Evolutionary conservation across 2,329 filamentous ascomycete species (phyloP).

Genomic region (Eurotiales sp.): DNA sequence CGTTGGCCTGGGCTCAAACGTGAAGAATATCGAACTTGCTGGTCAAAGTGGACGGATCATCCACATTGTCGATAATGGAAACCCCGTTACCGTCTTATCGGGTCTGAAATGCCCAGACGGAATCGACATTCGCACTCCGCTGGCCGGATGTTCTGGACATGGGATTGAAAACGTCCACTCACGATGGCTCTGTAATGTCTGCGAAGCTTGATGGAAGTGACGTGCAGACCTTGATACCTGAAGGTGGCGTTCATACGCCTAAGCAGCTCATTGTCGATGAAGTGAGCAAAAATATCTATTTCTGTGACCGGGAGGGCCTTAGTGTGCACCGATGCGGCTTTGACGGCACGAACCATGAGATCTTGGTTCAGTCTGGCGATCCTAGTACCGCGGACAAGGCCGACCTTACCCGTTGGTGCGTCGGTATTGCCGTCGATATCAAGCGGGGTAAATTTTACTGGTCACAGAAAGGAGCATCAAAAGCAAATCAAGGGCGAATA

Average conservation of each 20-base stretch:
- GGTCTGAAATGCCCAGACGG: slow-evolving; percentile 42
- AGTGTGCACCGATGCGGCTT: slow-evolving; percentile 33
- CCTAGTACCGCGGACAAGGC: slow-evolving; percentile 25
- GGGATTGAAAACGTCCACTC: slow-evolving; percentile 37
- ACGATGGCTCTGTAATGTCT: slow-evolving; percentile 43
- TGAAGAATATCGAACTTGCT: no score
- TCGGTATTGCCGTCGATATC: slow-evolving; percentile 52
- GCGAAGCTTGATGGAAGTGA: slow-evolving; percentile 50
- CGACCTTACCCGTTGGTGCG: slow-evolving; percentile 46
- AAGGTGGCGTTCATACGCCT: slow-evolving; percentile 48
- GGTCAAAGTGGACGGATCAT: no score
- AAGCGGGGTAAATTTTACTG: slow-evolving; percentile 51
- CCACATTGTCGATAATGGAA: slow-evolving; percentile 15
- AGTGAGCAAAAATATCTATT: slow-evolving; percentile 31
- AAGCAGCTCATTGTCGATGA: slow-evolving; percentile 39
- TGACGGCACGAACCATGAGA: slow-evolving; percentile 32
- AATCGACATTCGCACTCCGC: slow-evolving; percentile 33
- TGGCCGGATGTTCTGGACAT: slow-evolving; percentile 51
- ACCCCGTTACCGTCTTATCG: no score
- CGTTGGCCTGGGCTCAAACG: slow-evolving; percentile 22
- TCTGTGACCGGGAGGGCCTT: slow-evolving; percentile 44
- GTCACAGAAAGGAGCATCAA: slow-evolving; percentile 58
- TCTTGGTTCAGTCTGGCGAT: slow-evolving; percentile 38
- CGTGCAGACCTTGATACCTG: slow-evolving; percentile 39
- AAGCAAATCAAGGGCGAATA: slow-evolving; percentile 51